A percentile compares a stretch with the other conserved stretches of the same genome.
These are phyloP conservation scores for Chenopodium berlandieri DNA, from an alignment of 148 eudicot genomes.

Conservation along the genomic window DNA sequence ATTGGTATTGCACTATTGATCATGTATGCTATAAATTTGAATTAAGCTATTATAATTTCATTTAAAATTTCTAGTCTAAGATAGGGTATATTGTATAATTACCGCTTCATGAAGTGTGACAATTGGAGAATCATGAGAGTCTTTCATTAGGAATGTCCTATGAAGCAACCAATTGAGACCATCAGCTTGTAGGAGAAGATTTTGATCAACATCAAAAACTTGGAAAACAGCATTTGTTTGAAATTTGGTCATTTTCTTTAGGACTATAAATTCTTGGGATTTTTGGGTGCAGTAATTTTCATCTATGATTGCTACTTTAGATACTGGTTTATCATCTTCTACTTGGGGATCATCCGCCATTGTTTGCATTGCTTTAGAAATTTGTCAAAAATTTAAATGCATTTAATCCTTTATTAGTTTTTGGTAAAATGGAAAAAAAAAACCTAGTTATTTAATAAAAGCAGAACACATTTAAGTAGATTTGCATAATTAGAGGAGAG, in stretches of 20 bases:
- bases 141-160: constrained; percentile 2
- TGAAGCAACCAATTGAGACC: background rate
- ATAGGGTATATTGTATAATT: background rate
- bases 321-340: background rate
- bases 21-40: too few relatives aligned
- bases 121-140: background rate
- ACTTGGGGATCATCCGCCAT: background rate
- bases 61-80: too few relatives aligned
- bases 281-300: background rate
- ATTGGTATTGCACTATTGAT: too few relatives aligned
- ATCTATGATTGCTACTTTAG: background rate
- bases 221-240: background rate
- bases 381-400: background rate
- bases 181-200: background rate
- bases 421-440: too few relatives aligned
- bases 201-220: background rate
- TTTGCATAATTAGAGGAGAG: background rate
- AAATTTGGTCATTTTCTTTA: background rate
- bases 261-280: background rate
- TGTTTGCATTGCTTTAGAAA: background rate
- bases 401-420: too few relatives aligned
- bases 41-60: too few relatives aligned
- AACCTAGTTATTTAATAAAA: too few relatives aligned
- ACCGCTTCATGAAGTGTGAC: constrained; percentile 4
- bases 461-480: background rate